Percentiles rank a stretch among this genome's conserved stretches.
Evolutionary conservation across 352 stramenopile genomes (phyloP).

Genomic region (Phytophthora nicotianae): DNA sequence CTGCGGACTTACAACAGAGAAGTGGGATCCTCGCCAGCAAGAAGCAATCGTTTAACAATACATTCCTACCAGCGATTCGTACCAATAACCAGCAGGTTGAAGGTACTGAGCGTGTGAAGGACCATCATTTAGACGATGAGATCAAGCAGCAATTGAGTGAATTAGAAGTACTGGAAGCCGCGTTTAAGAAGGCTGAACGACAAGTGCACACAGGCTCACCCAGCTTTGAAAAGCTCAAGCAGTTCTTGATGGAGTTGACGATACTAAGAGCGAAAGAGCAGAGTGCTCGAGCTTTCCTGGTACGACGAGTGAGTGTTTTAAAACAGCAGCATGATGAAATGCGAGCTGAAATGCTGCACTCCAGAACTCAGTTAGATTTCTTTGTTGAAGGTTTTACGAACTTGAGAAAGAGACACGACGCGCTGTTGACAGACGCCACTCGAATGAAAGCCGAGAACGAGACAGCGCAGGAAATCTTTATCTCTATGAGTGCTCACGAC

Average conservation of each 20-base stretch:
- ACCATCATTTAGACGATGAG: constrained; percentile 67
- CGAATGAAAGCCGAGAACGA: constrained; percentile 69
- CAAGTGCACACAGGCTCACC: constrained; percentile 57
- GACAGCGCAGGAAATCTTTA: constrained; percentile 55
- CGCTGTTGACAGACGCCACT: constrained; percentile 55
- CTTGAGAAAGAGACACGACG: constrained; percentile 65
- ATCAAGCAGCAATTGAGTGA: constrained; percentile 48
- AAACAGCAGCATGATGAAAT: constrained; percentile 58
- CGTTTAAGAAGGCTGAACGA: constrained; percentile 69
- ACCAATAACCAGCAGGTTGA: constrained; percentile 9
- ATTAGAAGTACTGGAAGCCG: constrained; percentile 50
- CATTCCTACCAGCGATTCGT: constrained; percentile 62
- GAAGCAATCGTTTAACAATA: constrained; percentile 59
- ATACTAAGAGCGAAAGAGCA: constrained; percentile 64
- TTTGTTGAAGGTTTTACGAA: constrained; percentile 82
- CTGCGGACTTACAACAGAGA: constrained; percentile 31
- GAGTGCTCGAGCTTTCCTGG: constrained; percentile 54
- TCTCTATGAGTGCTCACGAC: constrained; percentile 65
- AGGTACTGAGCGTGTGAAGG: constrained; percentile 35
- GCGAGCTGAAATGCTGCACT: constrained; percentile 67
- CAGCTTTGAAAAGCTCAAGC: constrained; percentile 81
- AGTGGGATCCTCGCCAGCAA: constrained; percentile 27
- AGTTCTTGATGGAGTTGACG: constrained; percentile 68
- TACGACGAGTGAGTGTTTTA: constrained; percentile 58
- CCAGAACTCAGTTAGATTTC: constrained; percentile 70